Evolutionary conservation across 768 basidiomycete species (phyloP).

Genomic region (Grammothele lineata): DNA sequence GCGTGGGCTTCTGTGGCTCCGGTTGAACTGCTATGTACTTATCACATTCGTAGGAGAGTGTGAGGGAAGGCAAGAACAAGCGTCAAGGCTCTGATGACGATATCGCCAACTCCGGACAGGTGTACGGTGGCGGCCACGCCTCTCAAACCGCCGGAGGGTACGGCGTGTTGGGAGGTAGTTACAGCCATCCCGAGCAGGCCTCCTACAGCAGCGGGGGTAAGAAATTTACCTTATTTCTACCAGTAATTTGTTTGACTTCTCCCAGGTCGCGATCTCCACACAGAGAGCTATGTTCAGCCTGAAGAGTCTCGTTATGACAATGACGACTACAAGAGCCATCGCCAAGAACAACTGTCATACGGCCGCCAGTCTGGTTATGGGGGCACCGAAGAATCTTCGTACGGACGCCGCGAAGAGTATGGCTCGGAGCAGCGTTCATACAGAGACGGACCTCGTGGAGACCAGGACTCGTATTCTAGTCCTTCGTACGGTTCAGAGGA

Average conservation of each 20-base stretch:
- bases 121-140: constrained; percentile 14
- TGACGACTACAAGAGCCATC: constrained; percentile 1
- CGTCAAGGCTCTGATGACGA: constrained; percentile 45
- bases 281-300: constrained; percentile 1
- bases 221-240: too few species aligned
- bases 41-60: constrained; percentile 39
- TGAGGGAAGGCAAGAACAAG: constrained; percentile 53
- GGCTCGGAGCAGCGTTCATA: constrained; percentile 1
- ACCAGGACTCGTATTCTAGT: neutral
- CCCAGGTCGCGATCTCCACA: neutral
- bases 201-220: too few species aligned
- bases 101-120: constrained; percentile 14
- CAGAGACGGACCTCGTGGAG: neutral
- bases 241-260: too few species aligned
- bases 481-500: neutral
- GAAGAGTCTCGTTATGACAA: constrained; percentile 4
- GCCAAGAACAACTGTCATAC: constrained; percentile 2
- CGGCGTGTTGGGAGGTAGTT: neutral
- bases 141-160: constrained; percentile 2
- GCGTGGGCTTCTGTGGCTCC: neutral
- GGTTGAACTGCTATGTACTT: neutral
- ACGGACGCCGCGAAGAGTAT: constrained; percentile 9
- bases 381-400: neutral
- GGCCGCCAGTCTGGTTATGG: neutral
- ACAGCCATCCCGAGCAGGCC: too few species aligned